Evolutionary conservation across 805 yeast genomes (phyloP).

Genomic region (Saccharomycopsis malanga): DNA sequence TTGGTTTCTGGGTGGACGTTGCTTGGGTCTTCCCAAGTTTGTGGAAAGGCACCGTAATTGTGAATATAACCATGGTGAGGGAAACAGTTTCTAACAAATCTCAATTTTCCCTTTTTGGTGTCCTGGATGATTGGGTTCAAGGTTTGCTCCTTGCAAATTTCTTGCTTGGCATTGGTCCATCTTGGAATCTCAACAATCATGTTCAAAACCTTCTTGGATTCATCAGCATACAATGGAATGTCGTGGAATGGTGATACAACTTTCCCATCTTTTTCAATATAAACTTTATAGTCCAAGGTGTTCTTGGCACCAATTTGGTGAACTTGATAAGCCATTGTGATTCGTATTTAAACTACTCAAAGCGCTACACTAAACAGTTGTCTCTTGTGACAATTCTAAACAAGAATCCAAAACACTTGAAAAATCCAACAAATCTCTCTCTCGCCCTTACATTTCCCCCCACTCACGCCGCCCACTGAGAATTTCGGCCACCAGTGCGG

Average conservation of each 20-base stretch:
- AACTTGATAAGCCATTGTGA: constrained; percentile 65
- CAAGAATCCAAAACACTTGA: too few relatives aligned
- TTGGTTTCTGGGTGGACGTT: constrained; percentile 57
- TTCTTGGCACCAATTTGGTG: constrained; percentile 95
- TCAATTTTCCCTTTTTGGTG: constrained; percentile 91
- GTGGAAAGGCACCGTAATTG: constrained; percentile 98
- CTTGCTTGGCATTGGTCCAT: constrained; percentile 97
- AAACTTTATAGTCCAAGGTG: constrained; percentile 90
- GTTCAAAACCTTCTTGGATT: constrained; percentile 79
- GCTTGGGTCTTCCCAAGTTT: constrained; percentile 78
- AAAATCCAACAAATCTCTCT: too few relatives aligned
- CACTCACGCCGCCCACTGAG: too few relatives aligned
- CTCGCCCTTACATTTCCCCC: too few relatives aligned
- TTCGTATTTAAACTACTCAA: background rate
- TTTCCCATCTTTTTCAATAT: constrained; percentile 87
- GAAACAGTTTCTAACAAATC: constrained; percentile 96
- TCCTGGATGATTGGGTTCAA: constrained; percentile 96
- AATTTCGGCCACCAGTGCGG: too few relatives aligned
- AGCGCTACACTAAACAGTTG: too few relatives aligned
- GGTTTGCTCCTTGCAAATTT: constrained; percentile 75
- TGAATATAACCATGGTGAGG: constrained; percentile 98
- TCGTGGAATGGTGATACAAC: constrained; percentile 95
- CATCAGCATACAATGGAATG: constrained; percentile 87
- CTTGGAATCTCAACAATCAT: constrained; percentile 97
- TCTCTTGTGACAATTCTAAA: too few relatives aligned